phyloP scores from a whole-genome alignment of 2,329 filamentous ascomycete species.

The Clarireedia monteithiana region DNA sequence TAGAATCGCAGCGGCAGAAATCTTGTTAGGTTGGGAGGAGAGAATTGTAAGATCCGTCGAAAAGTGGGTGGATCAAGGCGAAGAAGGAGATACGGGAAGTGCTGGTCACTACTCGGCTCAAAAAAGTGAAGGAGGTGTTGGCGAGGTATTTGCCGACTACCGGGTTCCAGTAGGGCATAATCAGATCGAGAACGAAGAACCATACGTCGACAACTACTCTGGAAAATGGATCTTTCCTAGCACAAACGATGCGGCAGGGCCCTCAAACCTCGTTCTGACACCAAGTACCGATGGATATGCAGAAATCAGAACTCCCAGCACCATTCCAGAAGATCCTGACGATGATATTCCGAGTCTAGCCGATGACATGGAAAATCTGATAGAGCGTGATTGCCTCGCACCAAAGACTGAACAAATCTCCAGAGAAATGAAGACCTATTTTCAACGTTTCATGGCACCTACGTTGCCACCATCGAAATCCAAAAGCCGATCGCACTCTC shows the following conservation, averaged over 20 bases:
- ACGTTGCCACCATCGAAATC: background rate
- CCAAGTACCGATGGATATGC: background rate
- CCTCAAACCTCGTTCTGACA: background rate
- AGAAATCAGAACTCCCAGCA: background rate
- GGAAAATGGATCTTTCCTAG: constrained; percentile 5
- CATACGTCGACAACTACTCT: background rate
- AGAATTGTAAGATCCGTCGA: background rate
- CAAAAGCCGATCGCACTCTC: background rate
- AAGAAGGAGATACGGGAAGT: background rate
- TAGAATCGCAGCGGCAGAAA: background rate
- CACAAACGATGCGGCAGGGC: background rate
- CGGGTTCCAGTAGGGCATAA: background rate
- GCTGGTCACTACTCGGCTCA: background rate
- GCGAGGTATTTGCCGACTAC: too few relatives aligned
- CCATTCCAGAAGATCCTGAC: background rate
- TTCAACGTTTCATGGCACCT: constrained; percentile 4
- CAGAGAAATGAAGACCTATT: constrained; percentile 2
- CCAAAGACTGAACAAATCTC: background rate
- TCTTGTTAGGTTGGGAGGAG: background rate
- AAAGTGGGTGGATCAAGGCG: background rate
- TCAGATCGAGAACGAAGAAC: background rate
- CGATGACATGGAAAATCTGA: background rate
- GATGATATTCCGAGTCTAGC: background rate
- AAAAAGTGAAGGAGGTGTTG: background rate
- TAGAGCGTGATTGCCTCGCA: background rate